Percentiles rank a stretch among this genome's conserved stretches.
Evolutionary conservation across 163 green algal species (phyloP).

Genomic region (Coccomyxa subellipsoidea): DNA sequence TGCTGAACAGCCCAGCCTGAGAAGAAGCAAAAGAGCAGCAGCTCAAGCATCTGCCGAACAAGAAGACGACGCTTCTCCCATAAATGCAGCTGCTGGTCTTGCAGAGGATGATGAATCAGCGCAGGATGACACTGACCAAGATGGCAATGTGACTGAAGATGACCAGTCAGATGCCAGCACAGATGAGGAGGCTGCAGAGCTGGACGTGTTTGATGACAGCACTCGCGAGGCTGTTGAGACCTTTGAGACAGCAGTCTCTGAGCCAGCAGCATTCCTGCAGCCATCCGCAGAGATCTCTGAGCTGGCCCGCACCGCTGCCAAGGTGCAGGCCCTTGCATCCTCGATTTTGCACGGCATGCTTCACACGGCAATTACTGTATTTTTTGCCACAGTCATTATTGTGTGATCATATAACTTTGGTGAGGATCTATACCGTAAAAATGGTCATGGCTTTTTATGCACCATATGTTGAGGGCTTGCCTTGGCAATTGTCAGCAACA

Average conservation of each 20-base stretch:
- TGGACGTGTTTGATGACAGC: not conserved
- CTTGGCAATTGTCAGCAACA: too few species aligned
- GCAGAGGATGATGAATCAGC: not conserved
- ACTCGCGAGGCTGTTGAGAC: not conserved
- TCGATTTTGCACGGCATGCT: not conserved
- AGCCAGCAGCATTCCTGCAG: not conserved
- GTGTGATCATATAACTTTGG: too few species aligned
- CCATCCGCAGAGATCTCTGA: slow-evolving; percentile 4
- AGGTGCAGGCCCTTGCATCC: not conserved
- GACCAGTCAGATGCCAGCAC: not conserved
- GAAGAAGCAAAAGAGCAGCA: not conserved
- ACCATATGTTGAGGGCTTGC: not conserved
- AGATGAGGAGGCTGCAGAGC: not conserved
- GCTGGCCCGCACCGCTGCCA: not conserved
- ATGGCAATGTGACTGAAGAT: not conserved
- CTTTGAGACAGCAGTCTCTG: not conserved
- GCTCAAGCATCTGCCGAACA: not conserved
- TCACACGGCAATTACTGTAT: too few species aligned
- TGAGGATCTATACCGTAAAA: too few species aligned
- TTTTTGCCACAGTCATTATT: too few species aligned
- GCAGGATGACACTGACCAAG: not conserved
- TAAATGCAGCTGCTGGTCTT: not conserved
- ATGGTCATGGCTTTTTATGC: not conserved
- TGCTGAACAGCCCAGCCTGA: not conserved
- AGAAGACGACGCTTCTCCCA: not conserved